Evolutionary conservation across 768 basidiomycete genomes (phyloP), one percentile per base, ranked within the genome.

Genomic region (Dendrothele bispora): DNA sequence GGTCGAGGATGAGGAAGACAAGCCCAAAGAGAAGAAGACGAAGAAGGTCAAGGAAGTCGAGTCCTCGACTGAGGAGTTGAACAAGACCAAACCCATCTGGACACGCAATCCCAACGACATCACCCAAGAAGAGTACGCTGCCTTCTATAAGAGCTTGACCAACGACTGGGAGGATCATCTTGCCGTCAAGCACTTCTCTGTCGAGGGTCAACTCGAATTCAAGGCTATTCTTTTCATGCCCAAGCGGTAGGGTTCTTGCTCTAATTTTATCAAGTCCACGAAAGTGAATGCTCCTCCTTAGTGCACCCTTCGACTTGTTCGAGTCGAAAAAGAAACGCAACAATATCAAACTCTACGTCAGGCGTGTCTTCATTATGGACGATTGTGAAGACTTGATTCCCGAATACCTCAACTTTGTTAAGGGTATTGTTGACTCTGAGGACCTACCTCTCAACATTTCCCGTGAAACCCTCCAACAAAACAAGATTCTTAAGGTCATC

Each of bases 311-410:
- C 72, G 97, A 99, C 65, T 88, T 99, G 68, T 99, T 99, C 75
- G 97, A 99, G 79, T 91, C 90, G 52, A 98, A 99, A 88, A 98
- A 98, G 90, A 98, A 98, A 84, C 91, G 95, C 63, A 98, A 98
- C 83, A 98, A 98, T 88, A 98, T 99, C 83, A 99, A 99, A 78
- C 94, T 99, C 68, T 99, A 98, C 67, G 97, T 99, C 60, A 92
- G 97, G 78, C 93, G 97, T 48, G 95, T 98, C 63, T 98, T 99
- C 82, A 98, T 99, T 82, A 98, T 97, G 92, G 97, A 99, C 73
- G 95, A 97, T 72, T 98, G 95, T 69, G 95, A 98, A 78, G 97
- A 99, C 64, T 78, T 97, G 66, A 98, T 95, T 64, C 95, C 95
- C 58, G 95, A 98, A 70, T 98, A 98, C 81, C 91, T 98, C 71